These are phyloP conservation scores for Alternaria burnsii DNA, from an alignment of 2,329 filamentous ascomycete genomes.

Conservation along the genomic window DNA sequence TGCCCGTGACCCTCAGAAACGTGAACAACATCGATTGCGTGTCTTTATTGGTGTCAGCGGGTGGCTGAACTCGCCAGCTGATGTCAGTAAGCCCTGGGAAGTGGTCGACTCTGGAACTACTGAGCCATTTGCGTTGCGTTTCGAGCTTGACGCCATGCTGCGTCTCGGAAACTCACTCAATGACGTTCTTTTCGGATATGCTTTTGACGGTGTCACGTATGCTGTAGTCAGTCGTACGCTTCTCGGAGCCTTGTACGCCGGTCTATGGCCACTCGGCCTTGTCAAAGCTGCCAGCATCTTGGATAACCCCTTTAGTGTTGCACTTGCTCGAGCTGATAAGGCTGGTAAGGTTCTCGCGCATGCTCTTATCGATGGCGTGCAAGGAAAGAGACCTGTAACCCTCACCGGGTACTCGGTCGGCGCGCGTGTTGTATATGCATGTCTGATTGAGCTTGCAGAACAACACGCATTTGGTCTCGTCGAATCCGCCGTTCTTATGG, in stretches of 20 bases:
- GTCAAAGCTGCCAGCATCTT: conserved; percentile 64
- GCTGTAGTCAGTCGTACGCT: conserved; percentile 73
- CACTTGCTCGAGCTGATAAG: conserved; percentile 78
- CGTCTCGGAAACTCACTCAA: conserved; percentile 81
- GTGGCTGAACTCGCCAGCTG: conserved; percentile 75
- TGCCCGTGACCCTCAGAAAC: conserved; percentile 35
- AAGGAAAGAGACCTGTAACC: conserved; percentile 81
- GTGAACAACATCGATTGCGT: conserved; percentile 61
- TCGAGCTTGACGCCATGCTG: conserved; percentile 78
- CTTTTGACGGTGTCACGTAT: conserved; percentile 75
- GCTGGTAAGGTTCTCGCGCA: conserved; percentile 81
- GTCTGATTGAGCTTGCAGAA: conserved; percentile 77
- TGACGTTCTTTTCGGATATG: conserved; percentile 77
- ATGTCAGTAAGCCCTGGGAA: conserved; percentile 78
- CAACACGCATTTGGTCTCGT: conserved; percentile 82
- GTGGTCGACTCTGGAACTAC: conserved; percentile 70
- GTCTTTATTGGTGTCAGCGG: conserved; percentile 83
- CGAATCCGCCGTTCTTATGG: conserved; percentile 83
- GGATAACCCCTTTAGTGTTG: conserved; percentile 82
- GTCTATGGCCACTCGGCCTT: conserved; percentile 57
- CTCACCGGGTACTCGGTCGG: conserved; percentile 84
- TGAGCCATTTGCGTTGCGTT: conserved; percentile 83
- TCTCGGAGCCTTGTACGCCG: conserved; percentile 55
- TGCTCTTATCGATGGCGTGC: conserved; percentile 78
- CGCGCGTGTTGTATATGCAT: conserved; percentile 81